Base-by-base conservation (phyloP, 768 basidiomycete genomes). In the Mycena rosella region DNA sequence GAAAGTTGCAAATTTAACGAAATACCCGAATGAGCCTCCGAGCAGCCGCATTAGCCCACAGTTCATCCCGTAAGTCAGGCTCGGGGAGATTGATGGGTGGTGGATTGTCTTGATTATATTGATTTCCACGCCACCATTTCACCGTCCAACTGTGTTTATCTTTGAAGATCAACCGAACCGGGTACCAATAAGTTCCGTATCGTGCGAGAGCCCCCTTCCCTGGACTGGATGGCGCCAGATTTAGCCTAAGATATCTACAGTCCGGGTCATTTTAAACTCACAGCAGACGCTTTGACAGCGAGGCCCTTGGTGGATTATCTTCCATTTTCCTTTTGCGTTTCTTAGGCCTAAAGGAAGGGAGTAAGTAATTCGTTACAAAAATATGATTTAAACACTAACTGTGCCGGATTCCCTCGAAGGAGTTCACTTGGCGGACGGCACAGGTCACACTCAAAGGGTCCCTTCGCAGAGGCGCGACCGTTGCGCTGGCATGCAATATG, bases 401-500 rank as follows among this genome's bases (percentile, higher is more conserved):
- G 9, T 30, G 20, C 13, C 2, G 22, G n/a, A 9, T 17, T 44
- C n/a, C 44, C 8, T 4, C 38, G 40, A 24, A 58, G 29, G 15
- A 24, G 3, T 32, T 30, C 27, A 32, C 40, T 38, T 7, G n/a
- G n/a, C 4, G 47, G 48, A n/a, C 2, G 22, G 24, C 59, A 51
- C 10, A 7, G 14, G 48, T 59, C 58, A 24, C 58, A 60, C n/a
- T n/a, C 18, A 29, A 60, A 60, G 3, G 22, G 3, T 15, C 15
- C 5, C 29, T 45, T 58, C 11, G 3, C 8, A 1, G 26, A 49
- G 20, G 59, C 45, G 2, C 34, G 3, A 2, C 47, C 59, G 24
- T 60, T 60, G 5, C 48, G 45, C 18, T 60, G 59, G 18, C 45
- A 60, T 17, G 59, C 45, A 40, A 60, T 18, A 49, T 60, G 59